Percentiles rank a stretch among this genome's conserved stretches.
Evolutionary conservation across 2,329 filamentous ascomycete genomes (phyloP).

Genomic region (Aspergillus hortae): DNA sequence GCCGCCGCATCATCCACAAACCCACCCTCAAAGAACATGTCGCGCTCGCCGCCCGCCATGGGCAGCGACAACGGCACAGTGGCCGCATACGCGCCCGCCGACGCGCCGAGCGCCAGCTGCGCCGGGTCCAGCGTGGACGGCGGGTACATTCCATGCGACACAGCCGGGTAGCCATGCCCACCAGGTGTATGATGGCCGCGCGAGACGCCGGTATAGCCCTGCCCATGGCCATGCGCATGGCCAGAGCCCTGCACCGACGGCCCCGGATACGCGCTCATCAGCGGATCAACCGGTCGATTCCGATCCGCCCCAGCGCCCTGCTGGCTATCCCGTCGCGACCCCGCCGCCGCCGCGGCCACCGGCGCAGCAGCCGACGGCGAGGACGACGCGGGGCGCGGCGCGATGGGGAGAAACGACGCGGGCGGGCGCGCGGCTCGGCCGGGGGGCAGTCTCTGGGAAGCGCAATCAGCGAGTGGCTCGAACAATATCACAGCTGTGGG

Average conservation of each 20-base stretch:
- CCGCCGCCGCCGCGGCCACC: neutral
- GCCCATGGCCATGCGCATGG: neutral
- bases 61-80: too few relatives aligned
- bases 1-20: neutral
- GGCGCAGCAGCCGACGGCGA: conserved; percentile 6
- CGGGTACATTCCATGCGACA: too few relatives aligned
- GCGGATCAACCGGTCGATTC: neutral
- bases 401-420: conserved; percentile 15
- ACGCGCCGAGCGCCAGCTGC: neutral
- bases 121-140: neutral
- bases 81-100: neutral
- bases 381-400: conserved; percentile 12
- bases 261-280: too few relatives aligned
- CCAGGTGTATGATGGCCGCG: too few relatives aligned
- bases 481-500: too few relatives aligned
- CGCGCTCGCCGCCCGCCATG: too few relatives aligned
- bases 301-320: too few relatives aligned
- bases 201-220: too few relatives aligned
- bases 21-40: conserved; percentile 2
- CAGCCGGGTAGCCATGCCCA: too few relatives aligned
- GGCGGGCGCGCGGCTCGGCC: conserved; percentile 13
- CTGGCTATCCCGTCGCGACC: neutral
- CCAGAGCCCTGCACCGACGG: too few relatives aligned
- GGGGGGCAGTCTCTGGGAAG: conserved; percentile 9
- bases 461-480: neutral